These are phyloP conservation scores for Amphicarpaea edgeworthii DNA, from an alignment of 306 rosid species.

Conservation along the genomic window DNA sequence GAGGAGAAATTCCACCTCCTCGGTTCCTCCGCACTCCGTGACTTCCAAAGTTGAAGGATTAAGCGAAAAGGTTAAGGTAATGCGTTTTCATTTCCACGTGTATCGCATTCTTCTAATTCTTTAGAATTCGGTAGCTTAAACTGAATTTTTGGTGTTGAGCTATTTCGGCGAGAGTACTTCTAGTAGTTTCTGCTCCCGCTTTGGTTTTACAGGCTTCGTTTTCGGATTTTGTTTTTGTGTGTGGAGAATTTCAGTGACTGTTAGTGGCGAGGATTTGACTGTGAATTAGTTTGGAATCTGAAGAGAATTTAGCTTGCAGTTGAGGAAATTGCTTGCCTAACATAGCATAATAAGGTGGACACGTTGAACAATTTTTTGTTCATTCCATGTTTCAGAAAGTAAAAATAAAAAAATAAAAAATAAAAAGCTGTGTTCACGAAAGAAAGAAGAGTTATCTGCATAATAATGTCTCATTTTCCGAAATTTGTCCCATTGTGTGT, in stretches of 20 bases:
- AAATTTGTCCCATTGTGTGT: neutral
- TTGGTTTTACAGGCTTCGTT: neutral
- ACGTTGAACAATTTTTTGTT: neutral
- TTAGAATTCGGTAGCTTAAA: neutral
- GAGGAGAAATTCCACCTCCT: constrained; percentile 65
- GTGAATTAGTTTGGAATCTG: constrained; percentile 9
- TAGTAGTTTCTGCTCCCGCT: constrained; percentile 10
- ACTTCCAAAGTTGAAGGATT: constrained; percentile 68
- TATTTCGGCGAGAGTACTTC: constrained; percentile 20
- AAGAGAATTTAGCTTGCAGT: neutral
- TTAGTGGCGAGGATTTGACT: constrained; percentile 5
- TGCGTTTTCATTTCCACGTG: constrained; percentile 25
- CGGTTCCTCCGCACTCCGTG: constrained; percentile 58
- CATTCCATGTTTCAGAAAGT: neutral
- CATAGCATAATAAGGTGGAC: neutral
- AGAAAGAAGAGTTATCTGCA: neutral
- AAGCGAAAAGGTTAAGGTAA: constrained; percentile 75
- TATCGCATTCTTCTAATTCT: constrained; percentile 11
- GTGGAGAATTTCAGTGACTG: neutral
- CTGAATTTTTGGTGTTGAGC: constrained; percentile 16
- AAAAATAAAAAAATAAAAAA: neutral
- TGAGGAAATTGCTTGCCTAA: constrained; percentile 29
- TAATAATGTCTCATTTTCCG: constrained; percentile 4
- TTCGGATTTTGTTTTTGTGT: neutral
- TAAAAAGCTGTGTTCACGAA: neutral